Evolutionary conservation across 768 basidiomycete genomes (phyloP).

Genomic region (Amanita jacksonii): DNA sequence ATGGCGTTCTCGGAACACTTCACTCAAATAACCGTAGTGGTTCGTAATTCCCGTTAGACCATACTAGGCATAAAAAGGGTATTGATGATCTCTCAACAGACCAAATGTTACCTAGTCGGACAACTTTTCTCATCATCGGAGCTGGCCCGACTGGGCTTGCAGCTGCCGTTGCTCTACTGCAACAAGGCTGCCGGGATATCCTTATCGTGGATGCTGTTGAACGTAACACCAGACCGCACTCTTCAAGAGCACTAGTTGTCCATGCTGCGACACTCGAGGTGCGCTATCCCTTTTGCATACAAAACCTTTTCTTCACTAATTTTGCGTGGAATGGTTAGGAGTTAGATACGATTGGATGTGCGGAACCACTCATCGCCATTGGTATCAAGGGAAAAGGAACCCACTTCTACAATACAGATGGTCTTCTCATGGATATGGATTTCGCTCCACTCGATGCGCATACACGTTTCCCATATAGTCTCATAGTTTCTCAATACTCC

Average conservation of each 20-base stretch:
- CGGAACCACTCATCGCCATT: constrained; percentile 26
- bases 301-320: background rate
- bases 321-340: constrained; percentile 20
- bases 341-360: constrained; percentile 34
- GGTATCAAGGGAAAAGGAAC: constrained; percentile 24
- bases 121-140: constrained; percentile 39
- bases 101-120: constrained; percentile 16
- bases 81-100: no score
- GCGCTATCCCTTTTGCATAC: background rate
- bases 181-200: constrained; percentile 32
- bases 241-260: constrained; percentile 35
- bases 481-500: constrained; percentile 33
- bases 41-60: no score
- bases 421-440: constrained; percentile 19
- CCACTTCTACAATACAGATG: constrained; percentile 21
- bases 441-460: constrained; percentile 26
- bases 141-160: constrained; percentile 43
- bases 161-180: constrained; percentile 33
- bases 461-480: constrained; percentile 33
- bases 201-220: constrained; percentile 33
- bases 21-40: no score
- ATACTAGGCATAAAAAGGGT: no score
- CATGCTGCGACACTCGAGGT: constrained; percentile 49
- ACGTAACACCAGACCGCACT: constrained; percentile 9
- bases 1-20: no score